Percentiles rank a stretch among this genome's conserved stretches.
Conservation (phyloP, 352 stramenopile genomes). For the Globisporangium polare region DNA sequence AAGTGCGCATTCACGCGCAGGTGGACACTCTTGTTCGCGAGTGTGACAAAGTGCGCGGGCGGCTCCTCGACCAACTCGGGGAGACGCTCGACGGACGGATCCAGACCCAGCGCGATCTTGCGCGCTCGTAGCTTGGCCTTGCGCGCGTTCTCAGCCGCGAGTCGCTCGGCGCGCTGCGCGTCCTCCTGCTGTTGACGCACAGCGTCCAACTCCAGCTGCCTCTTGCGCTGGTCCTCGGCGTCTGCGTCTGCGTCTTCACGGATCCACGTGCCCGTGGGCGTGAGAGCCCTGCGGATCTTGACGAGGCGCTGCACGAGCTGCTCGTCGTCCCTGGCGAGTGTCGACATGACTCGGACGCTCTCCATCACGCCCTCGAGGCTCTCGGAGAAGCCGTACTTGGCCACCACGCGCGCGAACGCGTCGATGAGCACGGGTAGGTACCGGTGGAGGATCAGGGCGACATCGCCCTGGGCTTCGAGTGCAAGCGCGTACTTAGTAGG, state of each 20-base stretch:
- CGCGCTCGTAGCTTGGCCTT: constrained; percentile 43
- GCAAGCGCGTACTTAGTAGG: no score
- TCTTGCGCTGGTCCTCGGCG: constrained; percentile 28
- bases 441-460: constrained; percentile 43
- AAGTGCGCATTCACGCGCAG: constrained; percentile 42
- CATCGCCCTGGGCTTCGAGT: constrained; percentile 15
- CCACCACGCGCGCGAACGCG: constrained; percentile 32
- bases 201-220: constrained; percentile 24
- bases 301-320: constrained; percentile 37
- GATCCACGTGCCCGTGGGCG: constrained; percentile 52
- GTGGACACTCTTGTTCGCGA: constrained; percentile 22
- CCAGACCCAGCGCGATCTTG: constrained; percentile 55
- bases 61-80: constrained; percentile 31
- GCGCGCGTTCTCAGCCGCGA: constrained; percentile 33
- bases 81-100: constrained; percentile 37
- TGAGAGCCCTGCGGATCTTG: constrained; percentile 39
- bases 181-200: constrained; percentile 27
- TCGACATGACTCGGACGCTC: constrained; percentile 36
- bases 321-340: constrained; percentile 36
- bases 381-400: constrained; percentile 41
- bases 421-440: constrained; percentile 49
- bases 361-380: constrained; percentile 46
- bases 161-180: constrained; percentile 23
- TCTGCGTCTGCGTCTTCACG: constrained; percentile 45
- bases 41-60: constrained; percentile 22